These are phyloP conservation scores for Viola odorata DNA, from an alignment of 345 rosid genomes.

Conservation along the genomic window DNA sequence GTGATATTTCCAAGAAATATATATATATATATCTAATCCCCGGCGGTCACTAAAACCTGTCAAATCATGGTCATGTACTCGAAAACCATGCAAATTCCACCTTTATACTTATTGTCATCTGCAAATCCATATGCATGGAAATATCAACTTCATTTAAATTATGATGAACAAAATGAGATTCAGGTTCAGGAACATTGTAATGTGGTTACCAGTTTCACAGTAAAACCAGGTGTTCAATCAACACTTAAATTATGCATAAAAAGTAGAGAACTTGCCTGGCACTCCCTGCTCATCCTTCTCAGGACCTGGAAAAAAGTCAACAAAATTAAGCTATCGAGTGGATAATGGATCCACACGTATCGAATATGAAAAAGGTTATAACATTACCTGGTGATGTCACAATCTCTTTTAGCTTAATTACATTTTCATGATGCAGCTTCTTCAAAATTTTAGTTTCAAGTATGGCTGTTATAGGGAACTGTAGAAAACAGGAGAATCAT, in stretches of 20 bases:
- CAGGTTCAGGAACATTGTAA: no score
- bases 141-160: no score
- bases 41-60: conserved; percentile 95
- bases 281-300: conserved; percentile 87
- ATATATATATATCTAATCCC: conserved; percentile 91
- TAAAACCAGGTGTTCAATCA: background rate
- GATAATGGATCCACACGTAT: background rate
- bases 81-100: conserved; percentile 95
- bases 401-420: conserved; percentile 68
- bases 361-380: background rate
- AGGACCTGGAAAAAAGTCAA: conserved; percentile 44
- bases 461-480: conserved; percentile 80
- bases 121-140: conserved; percentile 20
- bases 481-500: conserved; percentile 12
- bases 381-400: conserved; percentile 66
- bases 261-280: conserved; percentile 48
- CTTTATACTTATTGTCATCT: conserved; percentile 91
- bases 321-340: background rate
- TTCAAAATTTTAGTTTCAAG: conserved; percentile 74
- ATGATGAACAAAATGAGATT: no score
- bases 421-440: conserved; percentile 69
- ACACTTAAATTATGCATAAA: background rate
- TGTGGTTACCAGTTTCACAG: no score
- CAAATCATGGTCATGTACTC: conserved; percentile 97
- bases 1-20: no score